Base-by-base conservation (phyloP, 768 basidiomycete genomes). In the Boletus eberwhitei region DNA sequence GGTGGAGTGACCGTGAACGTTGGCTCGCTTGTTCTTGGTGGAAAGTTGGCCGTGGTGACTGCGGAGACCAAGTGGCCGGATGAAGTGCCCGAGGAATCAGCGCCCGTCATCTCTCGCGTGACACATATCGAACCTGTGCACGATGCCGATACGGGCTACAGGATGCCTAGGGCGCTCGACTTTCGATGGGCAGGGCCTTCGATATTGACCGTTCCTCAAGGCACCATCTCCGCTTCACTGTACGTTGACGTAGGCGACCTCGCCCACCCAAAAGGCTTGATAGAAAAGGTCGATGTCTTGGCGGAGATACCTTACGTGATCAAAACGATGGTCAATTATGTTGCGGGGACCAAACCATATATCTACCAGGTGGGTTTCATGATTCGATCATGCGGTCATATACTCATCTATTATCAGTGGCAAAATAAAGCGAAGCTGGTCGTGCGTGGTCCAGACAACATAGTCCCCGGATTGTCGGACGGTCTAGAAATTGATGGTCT, bases 211-310 rank as follows among this genome's bases (percentile, higher is more conserved):
- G 81, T 77, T 42, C 76, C 75, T 1, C 72, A 79, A 16, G 84
- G 86, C 14, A 67, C 70, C 3, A 68, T 90, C 36, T 73, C 81
- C 35, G 90, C 85, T 12, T 78, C 76, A 21, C 58, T 90, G 36
- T 61, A 75, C 21, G 74, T 80, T 34, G 81, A 86, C 53, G 72
- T 93, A 42, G 87, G 90, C 24, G 68, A 74, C 47, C 73, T 82
- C 26, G 70, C 74, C 51, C 68, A 73, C n/a, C 83, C 85, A 14
- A 84, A 82, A 37, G 93, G 92, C 1, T 74, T 97, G 61, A 80
- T 95, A 48, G 91, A 93, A 71, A 94, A 96, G 72, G 91, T 98
- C 26, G 94, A 99, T 64, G 85, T 98, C 3, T 80, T 99, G 9
- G 94, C 90, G 6, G 95, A 99, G 75, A 91, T 97, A 59, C 97